phyloP scores from a whole-genome alignment of 495 filamentous ascomycete genomes.

The Neurospora sp. region DNA sequence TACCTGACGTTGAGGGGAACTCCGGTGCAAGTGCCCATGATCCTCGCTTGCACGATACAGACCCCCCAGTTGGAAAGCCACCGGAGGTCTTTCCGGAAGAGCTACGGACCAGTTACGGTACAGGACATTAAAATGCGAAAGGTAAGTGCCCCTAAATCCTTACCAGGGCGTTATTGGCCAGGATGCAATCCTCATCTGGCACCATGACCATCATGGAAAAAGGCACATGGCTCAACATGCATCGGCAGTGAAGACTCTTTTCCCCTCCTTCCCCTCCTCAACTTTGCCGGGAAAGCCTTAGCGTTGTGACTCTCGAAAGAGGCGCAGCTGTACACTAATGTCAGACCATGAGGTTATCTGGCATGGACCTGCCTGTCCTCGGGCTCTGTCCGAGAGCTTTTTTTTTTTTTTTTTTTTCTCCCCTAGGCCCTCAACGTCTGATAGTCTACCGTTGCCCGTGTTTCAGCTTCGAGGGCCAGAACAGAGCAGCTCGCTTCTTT shows the following conservation, averaged over 20 bases:
- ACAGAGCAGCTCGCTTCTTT: neutral
- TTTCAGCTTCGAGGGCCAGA: neutral
- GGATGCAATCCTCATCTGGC: neutral
- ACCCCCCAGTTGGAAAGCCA: neutral
- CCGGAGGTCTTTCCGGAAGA: neutral
- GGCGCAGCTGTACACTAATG: neutral
- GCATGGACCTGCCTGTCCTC: neutral
- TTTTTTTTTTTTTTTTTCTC: neutral
- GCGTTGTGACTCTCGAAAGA: neutral
- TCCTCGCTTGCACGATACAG: neutral
- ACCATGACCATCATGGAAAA: neutral
- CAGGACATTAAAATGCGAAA: neutral
- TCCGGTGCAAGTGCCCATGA: neutral
- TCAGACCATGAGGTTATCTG: neutral
- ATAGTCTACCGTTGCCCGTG: neutral
- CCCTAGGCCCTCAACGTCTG: neutral
- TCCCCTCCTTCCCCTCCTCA: neutral
- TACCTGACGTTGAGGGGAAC: neutral
- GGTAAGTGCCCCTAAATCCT: neutral
- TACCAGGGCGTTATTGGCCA: neutral
- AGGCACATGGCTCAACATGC: neutral
- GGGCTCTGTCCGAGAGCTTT: neutral
- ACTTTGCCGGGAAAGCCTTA: neutral
- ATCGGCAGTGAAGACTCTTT: neutral
- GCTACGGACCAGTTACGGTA: neutral